These are phyloP conservation scores for Juglanconis juglandina DNA, from an alignment of 2,329 filamentous ascomycete species.

Conservation along the genomic window DNA sequence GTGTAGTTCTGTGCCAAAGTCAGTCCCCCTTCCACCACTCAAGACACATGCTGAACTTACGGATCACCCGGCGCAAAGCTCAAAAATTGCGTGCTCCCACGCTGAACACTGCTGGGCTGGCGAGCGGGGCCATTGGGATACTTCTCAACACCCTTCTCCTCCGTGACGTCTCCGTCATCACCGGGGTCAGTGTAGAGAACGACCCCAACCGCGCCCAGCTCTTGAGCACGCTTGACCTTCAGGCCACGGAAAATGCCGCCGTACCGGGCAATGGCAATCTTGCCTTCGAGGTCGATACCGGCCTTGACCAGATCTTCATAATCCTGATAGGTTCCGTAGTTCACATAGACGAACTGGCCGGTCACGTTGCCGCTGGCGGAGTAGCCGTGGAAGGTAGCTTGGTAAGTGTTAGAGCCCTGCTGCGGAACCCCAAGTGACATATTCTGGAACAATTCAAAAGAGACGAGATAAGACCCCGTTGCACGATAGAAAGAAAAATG, in stretches of 20 bases:
- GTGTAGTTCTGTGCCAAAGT: conserved; percentile 54
- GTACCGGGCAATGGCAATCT: conserved; percentile 76
- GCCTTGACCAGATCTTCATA: conserved; percentile 68
- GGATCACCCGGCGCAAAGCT: conserved; percentile 62
- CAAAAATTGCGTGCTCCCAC: conserved; percentile 72
- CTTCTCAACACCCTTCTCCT: conserved; percentile 66
- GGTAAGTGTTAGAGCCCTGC: too few relatives aligned
- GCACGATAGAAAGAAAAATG: too few relatives aligned
- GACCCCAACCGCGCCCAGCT: conserved; percentile 69
- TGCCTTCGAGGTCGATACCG: conserved; percentile 68
- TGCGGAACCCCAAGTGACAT: too few relatives aligned
- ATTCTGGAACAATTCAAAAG: too few relatives aligned
- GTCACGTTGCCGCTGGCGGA: conserved; percentile 75
- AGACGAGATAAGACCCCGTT: too few relatives aligned
- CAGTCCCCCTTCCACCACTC: background rate
- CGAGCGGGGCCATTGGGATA: conserved; percentile 75
- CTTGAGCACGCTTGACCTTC: conserved; percentile 79
- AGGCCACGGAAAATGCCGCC: conserved; percentile 74
- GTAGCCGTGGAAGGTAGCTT: conserved; percentile 75
- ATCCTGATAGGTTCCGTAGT: conserved; percentile 71
- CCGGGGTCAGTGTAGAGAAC: conserved; percentile 73
- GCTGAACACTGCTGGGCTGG: conserved; percentile 73
- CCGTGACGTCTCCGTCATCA: conserved; percentile 71
- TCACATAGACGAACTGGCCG: conserved; percentile 71
- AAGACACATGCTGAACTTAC: background rate